Evolutionary conservation across 805 yeast genomes (phyloP), one percentile per base, ranked within the genome.

Genomic region (Lachancea nothofagi): DNA sequence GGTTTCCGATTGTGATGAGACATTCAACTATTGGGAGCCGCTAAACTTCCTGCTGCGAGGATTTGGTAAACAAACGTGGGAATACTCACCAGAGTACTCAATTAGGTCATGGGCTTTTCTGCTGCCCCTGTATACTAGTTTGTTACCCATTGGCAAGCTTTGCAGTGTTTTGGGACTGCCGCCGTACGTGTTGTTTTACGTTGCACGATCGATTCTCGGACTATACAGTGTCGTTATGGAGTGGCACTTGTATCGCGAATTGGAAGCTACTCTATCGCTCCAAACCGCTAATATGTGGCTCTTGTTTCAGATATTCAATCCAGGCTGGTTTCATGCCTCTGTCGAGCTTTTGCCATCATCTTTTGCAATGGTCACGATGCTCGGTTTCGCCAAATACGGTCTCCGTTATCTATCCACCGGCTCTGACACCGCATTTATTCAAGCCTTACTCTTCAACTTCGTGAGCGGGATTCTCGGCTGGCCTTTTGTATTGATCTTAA

Each of bases 11-110:
- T 89, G 97, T 57, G 97, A 90, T 60, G 97, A 90, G 60, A 75
- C 80, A 17, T 90, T 76, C 72, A 90, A 90, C 57, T 90, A 85
- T 63, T 88, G 96, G 90, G 97, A 90, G 48, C 96, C 97, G 1
- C 66, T 90, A 42, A 89, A 90, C 57, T 69, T 82, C 37, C 49
- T 89, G 25, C 61, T 81, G 1, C 72, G 95, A 48, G 83, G 82
- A 2, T 86, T 87, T 59, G 97, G 97, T 2, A 83, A 88, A 51
- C 88, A 88, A 60, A 89, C 97, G 0, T 89, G 97, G 97, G 97
- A 89, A 56, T 90, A 89, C 59, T 85, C 96, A 0, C 96, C 97
- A 0, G 83, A 73, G 39, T 86, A 75, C 53, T 86, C 95, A 13
- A 85, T 89, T 40, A 65, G 97, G 48, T 85, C 96, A 2, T 90